phyloP scores from a whole-genome alignment of 2,329 filamentous ascomycete genomes.

The Venturia effusa region DNA sequence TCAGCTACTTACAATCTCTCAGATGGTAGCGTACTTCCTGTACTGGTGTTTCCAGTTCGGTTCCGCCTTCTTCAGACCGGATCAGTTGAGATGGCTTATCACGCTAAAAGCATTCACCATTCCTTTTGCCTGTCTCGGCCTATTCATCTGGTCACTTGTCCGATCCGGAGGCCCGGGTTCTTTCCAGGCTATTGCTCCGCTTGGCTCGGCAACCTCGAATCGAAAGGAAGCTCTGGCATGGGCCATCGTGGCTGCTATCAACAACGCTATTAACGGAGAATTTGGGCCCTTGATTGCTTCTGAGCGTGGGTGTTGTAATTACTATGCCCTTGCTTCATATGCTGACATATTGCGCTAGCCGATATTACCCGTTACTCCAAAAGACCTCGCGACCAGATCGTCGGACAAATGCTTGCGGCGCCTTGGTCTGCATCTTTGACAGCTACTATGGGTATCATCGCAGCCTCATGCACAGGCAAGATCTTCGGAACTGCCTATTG shows the following conservation, averaged over 20 bases:
- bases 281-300: neutral
- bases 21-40: neutral
- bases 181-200: neutral
- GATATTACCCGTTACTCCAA: slow-evolving; percentile 16
- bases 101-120: neutral
- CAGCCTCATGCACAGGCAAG: slow-evolving; percentile 16
- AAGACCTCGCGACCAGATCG: slow-evolving; percentile 13
- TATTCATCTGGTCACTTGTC: neutral
- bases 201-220: neutral
- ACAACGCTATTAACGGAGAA: neutral
- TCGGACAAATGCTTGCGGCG: slow-evolving; percentile 16
- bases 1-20: neutral
- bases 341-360: neutral
- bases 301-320: neutral
- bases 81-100: neutral
- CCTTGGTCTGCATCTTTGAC: slow-evolving; percentile 16
- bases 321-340: neutral
- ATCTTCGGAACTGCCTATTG: slow-evolving; percentile 16
- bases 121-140: neutral
- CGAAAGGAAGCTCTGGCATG: slow-evolving; percentile 1
- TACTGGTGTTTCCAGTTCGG: neutral
- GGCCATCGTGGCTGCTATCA: neutral
- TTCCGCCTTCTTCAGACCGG: neutral
- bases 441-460: slow-evolving; percentile 18
- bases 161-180: neutral